These are phyloP conservation scores for Chrysanthemum lavandulifolium DNA, from an alignment of 129 eudicot genomes.

Conservation along the genomic window DNA sequence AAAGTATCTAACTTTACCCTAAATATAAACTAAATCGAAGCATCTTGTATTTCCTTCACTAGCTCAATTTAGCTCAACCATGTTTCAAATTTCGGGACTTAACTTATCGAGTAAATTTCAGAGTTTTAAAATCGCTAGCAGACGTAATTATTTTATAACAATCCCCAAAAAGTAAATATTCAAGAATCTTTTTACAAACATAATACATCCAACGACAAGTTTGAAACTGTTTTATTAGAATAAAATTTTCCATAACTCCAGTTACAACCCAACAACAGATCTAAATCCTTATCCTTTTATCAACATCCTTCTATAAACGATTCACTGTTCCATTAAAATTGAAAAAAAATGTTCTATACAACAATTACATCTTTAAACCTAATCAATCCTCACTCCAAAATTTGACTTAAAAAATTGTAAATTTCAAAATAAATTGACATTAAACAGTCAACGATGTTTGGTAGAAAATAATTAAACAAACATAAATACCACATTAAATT, in stretches of 20 bases:
- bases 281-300: conserved; percentile 6
- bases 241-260: conserved; percentile 15
- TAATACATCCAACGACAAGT: conserved; percentile 7
- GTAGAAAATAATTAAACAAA: conserved; percentile 1
- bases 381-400: conserved; percentile 5
- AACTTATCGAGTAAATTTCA: conserved; percentile 6
- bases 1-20: conserved; percentile 4
- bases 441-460: conserved; percentile 27
- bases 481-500: no score
- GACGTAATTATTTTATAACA: not conserved
- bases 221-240: conserved; percentile 3
- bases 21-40: conserved; percentile 1
- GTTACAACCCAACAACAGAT: conserved; percentile 22
- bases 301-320: no score
- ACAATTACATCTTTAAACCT: conserved; percentile 13
- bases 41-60: not conserved
- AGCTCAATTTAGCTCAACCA: conserved; percentile 16
- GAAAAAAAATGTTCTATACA: no score
- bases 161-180: not conserved
- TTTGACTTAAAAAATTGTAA: not conserved
- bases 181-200: conserved; percentile 18
- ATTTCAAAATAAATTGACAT: no score
- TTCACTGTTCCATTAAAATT: no score
- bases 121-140: not conserved
- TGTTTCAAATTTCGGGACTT: not conserved